Evolutionary conservation across 2,329 filamentous ascomycete genomes (phyloP).

Genomic region (Colletotrichum lini): DNA sequence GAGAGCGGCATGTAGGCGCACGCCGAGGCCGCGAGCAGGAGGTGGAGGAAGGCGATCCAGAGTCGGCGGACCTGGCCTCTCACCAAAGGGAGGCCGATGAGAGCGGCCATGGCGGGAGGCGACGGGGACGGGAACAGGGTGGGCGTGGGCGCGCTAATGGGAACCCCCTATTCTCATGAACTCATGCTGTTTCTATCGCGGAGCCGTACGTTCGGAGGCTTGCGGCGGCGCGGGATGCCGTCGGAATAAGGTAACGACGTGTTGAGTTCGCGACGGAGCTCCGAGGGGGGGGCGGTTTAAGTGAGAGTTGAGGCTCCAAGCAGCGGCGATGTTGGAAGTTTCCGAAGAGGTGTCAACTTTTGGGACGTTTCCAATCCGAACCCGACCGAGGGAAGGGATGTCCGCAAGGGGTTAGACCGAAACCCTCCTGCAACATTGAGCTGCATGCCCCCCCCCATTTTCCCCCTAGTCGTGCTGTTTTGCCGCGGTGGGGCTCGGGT

Average conservation of each 20-base stretch:
- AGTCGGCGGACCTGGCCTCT: slow-evolving; percentile 34
- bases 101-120: slow-evolving; percentile 37
- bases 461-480: slow-evolving; percentile 25
- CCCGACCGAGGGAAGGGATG: slow-evolving; percentile 22
- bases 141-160: background rate
- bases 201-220: background rate
- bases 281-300: background rate
- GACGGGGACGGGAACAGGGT: slow-evolving; percentile 12
- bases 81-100: slow-evolving; percentile 32
- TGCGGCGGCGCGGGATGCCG: background rate
- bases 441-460: slow-evolving; percentile 15
- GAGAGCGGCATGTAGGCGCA: slow-evolving; percentile 65
- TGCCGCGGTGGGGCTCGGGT: slow-evolving; percentile 1
- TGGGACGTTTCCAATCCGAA: slow-evolving; percentile 20
- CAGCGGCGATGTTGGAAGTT: slow-evolving; percentile 17
- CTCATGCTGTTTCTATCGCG: slow-evolving; percentile 27
- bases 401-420: slow-evolving; percentile 38
- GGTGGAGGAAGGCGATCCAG: slow-evolving; percentile 36
- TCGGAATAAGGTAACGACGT: background rate
- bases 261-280: slow-evolving; percentile 25
- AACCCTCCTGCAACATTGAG: slow-evolving; percentile 38
- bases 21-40: slow-evolving; percentile 47
- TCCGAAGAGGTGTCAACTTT: slow-evolving; percentile 42
- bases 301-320: background rate
- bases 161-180: slow-evolving; percentile 28